These are phyloP conservation scores for Nicotiana attenuata DNA, from an alignment of 257 asterid genomes.

Conservation along the genomic window DNA sequence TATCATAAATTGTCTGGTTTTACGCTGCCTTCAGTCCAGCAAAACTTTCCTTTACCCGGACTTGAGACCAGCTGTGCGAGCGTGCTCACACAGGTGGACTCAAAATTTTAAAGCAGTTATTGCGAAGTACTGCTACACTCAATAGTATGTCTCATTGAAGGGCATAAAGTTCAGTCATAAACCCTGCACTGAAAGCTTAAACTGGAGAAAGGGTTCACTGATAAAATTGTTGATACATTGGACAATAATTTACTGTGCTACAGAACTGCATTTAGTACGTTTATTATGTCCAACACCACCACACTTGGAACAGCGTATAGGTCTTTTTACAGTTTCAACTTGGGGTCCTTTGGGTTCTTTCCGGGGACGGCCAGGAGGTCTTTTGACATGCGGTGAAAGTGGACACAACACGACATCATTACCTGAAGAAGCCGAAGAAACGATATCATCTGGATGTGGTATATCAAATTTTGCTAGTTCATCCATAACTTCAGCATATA, in stretches of 20 bases:
- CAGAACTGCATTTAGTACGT: slow-evolving; percentile 8
- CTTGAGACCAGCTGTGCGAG: not conserved
- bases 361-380: slow-evolving; percentile 12
- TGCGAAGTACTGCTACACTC: not conserved
- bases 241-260: not conserved
- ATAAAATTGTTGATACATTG: not conserved
- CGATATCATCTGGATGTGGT: slow-evolving; percentile 7
- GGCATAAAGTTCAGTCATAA: not conserved
- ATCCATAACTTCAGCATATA: slow-evolving; percentile 8
- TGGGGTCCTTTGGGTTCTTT: slow-evolving; percentile 7
- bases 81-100: not conserved
- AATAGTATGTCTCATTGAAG: not conserved
- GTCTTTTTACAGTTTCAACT: slow-evolving; percentile 6
- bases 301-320: not conserved
- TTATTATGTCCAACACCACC: slow-evolving; percentile 8
- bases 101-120: not conserved
- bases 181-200: not conserved
- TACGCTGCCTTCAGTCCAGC: not conserved
- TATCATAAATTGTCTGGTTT: not conserved
- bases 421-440: not conserved
- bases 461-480: slow-evolving; percentile 6
- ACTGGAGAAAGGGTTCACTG: not conserved
- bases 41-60: too few species aligned
- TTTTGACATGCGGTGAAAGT: not conserved
- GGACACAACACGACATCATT: not conserved